phyloP scores from a whole-genome alignment of 441 rosid genomes.

The Corymbia citriodora region DNA sequence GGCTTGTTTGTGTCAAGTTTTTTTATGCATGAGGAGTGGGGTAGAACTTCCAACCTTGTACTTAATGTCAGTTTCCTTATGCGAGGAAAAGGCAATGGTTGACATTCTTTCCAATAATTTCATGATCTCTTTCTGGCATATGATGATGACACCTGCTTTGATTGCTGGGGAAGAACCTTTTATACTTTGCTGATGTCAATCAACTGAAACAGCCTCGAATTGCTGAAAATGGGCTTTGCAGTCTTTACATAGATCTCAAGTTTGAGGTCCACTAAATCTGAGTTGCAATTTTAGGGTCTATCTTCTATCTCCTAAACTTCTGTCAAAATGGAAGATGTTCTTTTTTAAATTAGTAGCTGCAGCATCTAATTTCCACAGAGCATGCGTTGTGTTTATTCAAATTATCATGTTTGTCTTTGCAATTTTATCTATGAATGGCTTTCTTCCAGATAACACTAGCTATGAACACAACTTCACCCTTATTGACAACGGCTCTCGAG shows the following conservation, averaged over 20 bases:
- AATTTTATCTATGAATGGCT: not conserved
- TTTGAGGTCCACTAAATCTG: not conserved
- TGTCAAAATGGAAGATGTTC: not conserved
- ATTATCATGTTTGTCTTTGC: not conserved
- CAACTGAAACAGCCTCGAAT: not conserved
- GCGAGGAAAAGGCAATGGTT: not conserved
- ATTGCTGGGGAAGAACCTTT: not conserved
- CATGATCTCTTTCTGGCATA: not conserved
- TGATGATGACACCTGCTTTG: not conserved
- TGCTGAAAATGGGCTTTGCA: not conserved
- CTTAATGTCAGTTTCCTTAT: not conserved
- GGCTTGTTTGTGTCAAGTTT: not conserved
- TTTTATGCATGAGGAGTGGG: not conserved
- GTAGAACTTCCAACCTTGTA: not conserved
- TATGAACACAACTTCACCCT: conserved; percentile 39
- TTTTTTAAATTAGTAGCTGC: not conserved
- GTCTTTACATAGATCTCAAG: not conserved
- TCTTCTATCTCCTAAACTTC: not conserved
- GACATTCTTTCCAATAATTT: not conserved
- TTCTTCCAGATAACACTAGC: conserved; percentile 33
- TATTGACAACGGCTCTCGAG: conserved; percentile 48
- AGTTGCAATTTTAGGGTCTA: not conserved
- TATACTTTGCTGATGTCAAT: not conserved
- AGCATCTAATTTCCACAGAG: not conserved
- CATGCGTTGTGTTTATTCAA: not conserved